Conservation (phyloP, 495 filamentous ascomycete species). For the Hypoxylon subgilvum region DNA sequence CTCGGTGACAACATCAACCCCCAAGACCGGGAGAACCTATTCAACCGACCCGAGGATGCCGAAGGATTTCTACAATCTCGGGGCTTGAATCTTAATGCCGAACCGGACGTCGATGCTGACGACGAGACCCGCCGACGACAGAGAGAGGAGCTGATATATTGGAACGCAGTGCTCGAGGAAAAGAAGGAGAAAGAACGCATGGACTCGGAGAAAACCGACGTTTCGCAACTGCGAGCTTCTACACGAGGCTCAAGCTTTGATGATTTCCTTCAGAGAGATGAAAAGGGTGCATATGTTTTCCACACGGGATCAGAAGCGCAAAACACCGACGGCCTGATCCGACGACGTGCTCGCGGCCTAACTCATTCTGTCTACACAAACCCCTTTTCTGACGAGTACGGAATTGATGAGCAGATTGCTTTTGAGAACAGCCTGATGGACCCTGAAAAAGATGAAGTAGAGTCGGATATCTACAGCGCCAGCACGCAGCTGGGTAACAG, state of each 20-base stretch:
- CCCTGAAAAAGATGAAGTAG: constrained; percentile 52
- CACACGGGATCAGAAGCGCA: constrained; percentile 52
- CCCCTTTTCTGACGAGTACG: constrained; percentile 65
- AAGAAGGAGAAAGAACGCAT: constrained; percentile 43
- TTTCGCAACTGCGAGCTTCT: constrained; percentile 12
- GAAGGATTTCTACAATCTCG: constrained; percentile 59
- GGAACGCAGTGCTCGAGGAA: constrained; percentile 57
- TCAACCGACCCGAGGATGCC: constrained; percentile 65
- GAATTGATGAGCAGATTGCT: constrained; percentile 52
- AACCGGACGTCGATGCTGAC: constrained; percentile 67
- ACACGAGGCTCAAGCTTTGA: constrained; percentile 56
- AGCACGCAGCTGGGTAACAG: constrained; percentile 45
- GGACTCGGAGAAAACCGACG: constrained; percentile 20
- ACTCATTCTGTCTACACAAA: constrained; percentile 61
- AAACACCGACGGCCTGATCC: constrained; percentile 48
- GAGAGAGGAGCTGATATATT: constrained; percentile 76
- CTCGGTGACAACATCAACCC: constrained; percentile 79
- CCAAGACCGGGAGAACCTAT: constrained; percentile 54
- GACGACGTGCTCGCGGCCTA: constrained; percentile 59
- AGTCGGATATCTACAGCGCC: constrained; percentile 61
- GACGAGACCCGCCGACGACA: constrained; percentile 69
- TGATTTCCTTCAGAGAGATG: constrained; percentile 58
- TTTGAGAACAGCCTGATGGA: constrained; percentile 46
- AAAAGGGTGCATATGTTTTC: constrained; percentile 57
- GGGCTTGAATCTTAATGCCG: constrained; percentile 53